Evolutionary conservation across 306 rosid genomes (phyloP), one percentile per base, ranked within the genome.

Genomic region (Dryas alaskensis): DNA sequence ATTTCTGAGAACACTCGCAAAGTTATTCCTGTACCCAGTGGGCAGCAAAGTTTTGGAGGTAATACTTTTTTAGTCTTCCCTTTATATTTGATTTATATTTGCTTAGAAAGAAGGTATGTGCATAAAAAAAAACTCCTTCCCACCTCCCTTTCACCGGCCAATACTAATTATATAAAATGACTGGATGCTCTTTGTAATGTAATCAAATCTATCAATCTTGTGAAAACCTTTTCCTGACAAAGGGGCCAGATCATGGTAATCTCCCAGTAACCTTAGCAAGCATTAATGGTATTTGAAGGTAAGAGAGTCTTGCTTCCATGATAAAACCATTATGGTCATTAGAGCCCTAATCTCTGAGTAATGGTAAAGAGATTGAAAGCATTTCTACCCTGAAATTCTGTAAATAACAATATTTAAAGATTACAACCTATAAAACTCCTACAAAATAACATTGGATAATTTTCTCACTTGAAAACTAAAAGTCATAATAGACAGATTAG

Each of bases 41-140:
- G 50, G 46, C 79, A 6, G 49, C 88, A 78, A 68, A 77, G 54
- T 72, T 45, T 72, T 65, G 81, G 71, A 88, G 97, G 97, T 87
- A 84, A 79, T 67, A 40, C 46, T 55, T 51, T 58, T 50, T 6
- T 16, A 16, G 73, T 14, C n/a, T 58, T 43, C 55, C 42, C 8
- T 75, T 50, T 58, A 27, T 47, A 4, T 57, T 39, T 70, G 12
- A 6, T 75, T 50, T 58, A 27, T 47, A 4, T 57, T 39, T 70
- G 12, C 58, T 62, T 37, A 10, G 17, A 16, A 10, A 45, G 40
- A n/a, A 55, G 3, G 13, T 54, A 3, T 5, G 13, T 43, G 39
- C 66, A 40, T 16, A 22, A 9, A 31, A 64, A 48, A 64, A 22
- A 22, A 16, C 31, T 55, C 54, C 48, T 19, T 70, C 11, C 48